Evolutionary conservation across 2,329 filamentous ascomycete genomes (phyloP).

Genomic region (Pseudopithomyces maydicus): DNA sequence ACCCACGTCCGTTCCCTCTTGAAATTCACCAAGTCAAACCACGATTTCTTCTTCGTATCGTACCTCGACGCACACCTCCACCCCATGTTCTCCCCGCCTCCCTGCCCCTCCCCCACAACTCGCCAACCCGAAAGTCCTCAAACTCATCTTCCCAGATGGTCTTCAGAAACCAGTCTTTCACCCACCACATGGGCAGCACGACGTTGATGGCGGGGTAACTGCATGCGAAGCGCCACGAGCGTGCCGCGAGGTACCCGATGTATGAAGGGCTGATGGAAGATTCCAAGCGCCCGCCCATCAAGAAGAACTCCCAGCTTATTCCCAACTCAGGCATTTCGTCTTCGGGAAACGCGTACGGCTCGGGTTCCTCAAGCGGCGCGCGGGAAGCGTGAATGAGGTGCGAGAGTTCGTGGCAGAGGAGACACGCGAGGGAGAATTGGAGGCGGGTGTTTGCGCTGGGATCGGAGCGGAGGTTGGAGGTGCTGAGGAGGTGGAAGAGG

Average conservation of each 20-base stretch:
- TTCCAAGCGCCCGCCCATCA: neutral
- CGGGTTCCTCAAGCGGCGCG: neutral
- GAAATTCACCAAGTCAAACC: too few species aligned
- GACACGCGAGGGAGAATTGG: neutral
- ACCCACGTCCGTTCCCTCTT: too few species aligned
- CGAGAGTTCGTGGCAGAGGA: neutral
- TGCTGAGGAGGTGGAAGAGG: neutral
- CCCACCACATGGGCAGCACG: neutral
- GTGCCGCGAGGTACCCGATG: neutral
- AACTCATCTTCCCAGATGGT: neutral
- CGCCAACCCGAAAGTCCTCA: neutral
- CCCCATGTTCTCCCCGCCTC: neutral
- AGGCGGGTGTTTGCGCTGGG: neutral
- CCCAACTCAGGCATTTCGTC: neutral
- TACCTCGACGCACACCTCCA: too few species aligned
- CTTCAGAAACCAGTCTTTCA: neutral
- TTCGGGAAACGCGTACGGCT: neutral
- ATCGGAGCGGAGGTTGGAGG: neutral
- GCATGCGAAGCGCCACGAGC: neutral
- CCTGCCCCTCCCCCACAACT: neutral
- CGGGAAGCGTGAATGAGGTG: neutral
- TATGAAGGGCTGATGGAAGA: too few species aligned
- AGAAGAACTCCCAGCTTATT: neutral
- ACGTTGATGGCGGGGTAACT: neutral
- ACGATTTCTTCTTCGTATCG: too few species aligned